These are phyloP conservation scores for Penicillium thymicola DNA, from an alignment of 2,329 filamentous ascomycete genomes.

Conservation along the genomic window DNA sequence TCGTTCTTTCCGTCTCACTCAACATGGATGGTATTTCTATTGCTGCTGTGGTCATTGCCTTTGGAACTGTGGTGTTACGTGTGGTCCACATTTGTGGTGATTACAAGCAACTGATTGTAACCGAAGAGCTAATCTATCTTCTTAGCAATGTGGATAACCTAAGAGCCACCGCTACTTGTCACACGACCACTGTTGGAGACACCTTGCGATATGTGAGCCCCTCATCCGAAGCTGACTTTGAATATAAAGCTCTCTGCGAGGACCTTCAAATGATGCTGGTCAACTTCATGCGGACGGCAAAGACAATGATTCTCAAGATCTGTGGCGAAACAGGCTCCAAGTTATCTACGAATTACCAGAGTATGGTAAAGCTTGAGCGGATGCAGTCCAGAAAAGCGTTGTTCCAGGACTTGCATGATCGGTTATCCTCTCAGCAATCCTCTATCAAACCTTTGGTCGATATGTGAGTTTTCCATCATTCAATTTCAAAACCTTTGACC, in stretches of 20 bases:
- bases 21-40: background rate
- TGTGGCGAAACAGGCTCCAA: background rate
- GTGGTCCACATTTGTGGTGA: background rate
- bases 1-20: background rate
- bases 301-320: background rate
- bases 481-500: background rate
- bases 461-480: background rate
- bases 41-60: rapidly evolving
- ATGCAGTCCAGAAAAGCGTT: rapidly evolving
- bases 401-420: background rate
- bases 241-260: background rate
- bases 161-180: no score
- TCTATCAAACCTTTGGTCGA: no score
- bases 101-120: background rate
- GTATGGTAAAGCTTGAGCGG: background rate
- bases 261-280: background rate
- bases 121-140: background rate
- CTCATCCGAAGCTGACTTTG: no score
- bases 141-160: rapidly evolving
- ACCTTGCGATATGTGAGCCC: background rate
- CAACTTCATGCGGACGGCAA: background rate
- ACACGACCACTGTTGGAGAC: background rate
- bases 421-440: background rate
- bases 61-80: no score
- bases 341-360: background rate